Evolutionary conservation across 768 basidiomycete genomes (phyloP).

Genomic region (Strobilomyces echinocephalus): DNA sequence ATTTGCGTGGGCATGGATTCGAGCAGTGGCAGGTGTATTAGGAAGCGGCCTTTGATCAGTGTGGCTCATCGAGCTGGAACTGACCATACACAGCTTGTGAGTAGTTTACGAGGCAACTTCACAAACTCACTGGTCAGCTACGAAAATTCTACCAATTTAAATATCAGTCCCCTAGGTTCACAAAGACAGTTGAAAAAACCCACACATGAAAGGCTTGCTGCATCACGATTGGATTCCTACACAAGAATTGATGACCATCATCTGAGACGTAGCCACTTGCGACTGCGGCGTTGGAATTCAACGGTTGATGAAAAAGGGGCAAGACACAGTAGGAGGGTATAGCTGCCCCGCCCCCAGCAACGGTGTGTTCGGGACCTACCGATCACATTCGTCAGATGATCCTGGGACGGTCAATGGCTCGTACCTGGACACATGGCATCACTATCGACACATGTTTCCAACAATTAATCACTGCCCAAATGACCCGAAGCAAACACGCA

Average conservation of each 20-base stretch:
- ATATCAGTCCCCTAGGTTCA: not conserved
- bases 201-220: conserved; percentile 60
- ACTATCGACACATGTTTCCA: conserved; percentile 24
- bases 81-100: conserved; percentile 12
- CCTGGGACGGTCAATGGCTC: not conserved
- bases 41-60: conserved; percentile 41
- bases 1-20: conserved; percentile 34
- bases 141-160: conserved; percentile 40
- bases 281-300: conserved; percentile 24
- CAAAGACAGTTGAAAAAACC: conserved; percentile 16
- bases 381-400: not conserved
- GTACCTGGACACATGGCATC: conserved; percentile 50
- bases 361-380: conserved; percentile 48
- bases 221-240: conserved; percentile 48
- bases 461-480: not conserved
- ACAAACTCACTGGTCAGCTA: conserved; percentile 42
- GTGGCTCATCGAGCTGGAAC: conserved; percentile 48
- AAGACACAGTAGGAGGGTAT: conserved; percentile 52
- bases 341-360: conserved; percentile 33
- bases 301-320: conserved; percentile 47
- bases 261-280: conserved; percentile 46
- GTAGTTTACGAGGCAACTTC: not conserved
- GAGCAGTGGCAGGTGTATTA: conserved; percentile 38
- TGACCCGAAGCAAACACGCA: conserved; percentile 17
- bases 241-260: conserved; percentile 53